Base-by-base conservation (phyloP, 2,329 filamentous ascomycete genomes). In the Aspergillus melleus region DNA sequence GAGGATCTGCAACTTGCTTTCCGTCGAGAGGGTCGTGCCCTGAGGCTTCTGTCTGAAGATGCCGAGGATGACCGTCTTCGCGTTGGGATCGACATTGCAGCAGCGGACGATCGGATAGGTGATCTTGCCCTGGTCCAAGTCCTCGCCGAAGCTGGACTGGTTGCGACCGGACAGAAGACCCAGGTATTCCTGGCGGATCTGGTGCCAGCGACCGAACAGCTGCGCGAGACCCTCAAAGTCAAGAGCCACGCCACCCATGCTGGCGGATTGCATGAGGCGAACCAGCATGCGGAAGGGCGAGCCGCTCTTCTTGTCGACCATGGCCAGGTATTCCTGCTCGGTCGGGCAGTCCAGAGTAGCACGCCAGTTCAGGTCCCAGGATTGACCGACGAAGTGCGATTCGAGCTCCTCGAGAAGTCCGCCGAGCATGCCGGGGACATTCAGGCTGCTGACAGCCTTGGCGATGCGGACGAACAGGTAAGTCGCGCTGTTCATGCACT, bases 71-170 rank as follows among this genome's bases (percentile, higher is more conserved):
- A 62, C 36, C 20, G 24, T 46, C 52, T 49, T 54, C 22, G 52
- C 50, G 8, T 39, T 30, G 16, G 60, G 44, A 44, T 59, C 56
- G 10, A 55, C 2, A 39, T 55, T 51, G 54, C 56, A 57, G 61
- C 55, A 57, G 46, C 68, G 56, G 20, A 77, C 70, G 5, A 79
- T 58, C 1, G 73, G 68, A 10, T 76, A 68, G 0, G 73, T 74
- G 59, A 69, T 70, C 63, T 80, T 79, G 2, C 76, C 76, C 57
- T 79, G 75, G 53, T 76, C 74, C 0, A 79, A 58, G 57, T 79
- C 77, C 55, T 78, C 76, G 57, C 70, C 73, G 52, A 76, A 75
- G 1, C 77, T 74, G 59, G 50, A 52, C 12, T 49, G 39, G 30
- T 49, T 50, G 20, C 42, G 19, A 5, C 49, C 49, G 10, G 49